Base-by-base conservation (phyloP, 345 rosid genomes). In the Noccaea bulbosa region DNA sequence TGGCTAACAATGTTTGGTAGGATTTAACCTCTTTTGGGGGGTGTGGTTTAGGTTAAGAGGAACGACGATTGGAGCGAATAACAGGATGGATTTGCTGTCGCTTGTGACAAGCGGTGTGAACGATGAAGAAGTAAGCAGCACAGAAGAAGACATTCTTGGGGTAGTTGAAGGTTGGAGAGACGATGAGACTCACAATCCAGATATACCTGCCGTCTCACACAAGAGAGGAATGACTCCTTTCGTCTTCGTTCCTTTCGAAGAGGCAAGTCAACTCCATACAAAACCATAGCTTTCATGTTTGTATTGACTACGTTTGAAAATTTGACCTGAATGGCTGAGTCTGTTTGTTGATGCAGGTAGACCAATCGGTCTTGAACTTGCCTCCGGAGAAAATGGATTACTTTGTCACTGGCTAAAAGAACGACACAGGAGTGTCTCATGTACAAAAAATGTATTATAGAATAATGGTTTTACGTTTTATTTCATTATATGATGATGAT, bases 371-470 rank as follows among this genome's bases (percentile, higher is more conserved):
- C 45, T 70, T 91, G 71, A 93, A 93, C 79, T 88, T 93, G 33
- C 96, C 96, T 0, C 94, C 92, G 53, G 98, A 93, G 37, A 88
- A 93, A 83, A 93, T 93, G 98, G 97, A 93, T 79, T 91, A 83
- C 78, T 91, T 78, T 56, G 89, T 88, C 16, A 84, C 98, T 27
- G 97, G 97, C 37, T 93, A 71, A 81, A 71, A 79, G 4, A n/a
- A n/a, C n/a, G 56, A 35, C 61, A 20, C 46, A 49, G 0, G 5
- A 20, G 11, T 27, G 16, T 39, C n/a, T 60, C 22, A 17, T 74
- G 78, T 74, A 61, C 30, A 61, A 68, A 68, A 73, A 38, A 46
- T 74, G 62, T 61, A 44, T 43, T 1, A 54, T 67, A 74, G 63
- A 44, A 67, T 60, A 50, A 59, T 34, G 14, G 38, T 37, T 33